phyloP scores from a whole-genome alignment of 345 rosid species.

The Carallia pectinifolia region DNA sequence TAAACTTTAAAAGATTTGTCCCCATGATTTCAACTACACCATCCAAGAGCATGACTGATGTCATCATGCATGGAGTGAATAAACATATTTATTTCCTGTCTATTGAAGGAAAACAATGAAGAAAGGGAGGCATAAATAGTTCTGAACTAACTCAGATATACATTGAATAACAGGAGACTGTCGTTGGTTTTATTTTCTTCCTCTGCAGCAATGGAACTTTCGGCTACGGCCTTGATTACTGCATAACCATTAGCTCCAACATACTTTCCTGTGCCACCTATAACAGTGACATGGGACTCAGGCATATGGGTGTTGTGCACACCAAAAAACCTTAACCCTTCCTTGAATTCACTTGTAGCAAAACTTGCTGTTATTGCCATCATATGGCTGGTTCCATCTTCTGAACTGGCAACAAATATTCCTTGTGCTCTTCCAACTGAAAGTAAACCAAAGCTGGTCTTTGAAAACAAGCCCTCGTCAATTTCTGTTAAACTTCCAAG shows the following conservation, averaged over 20 bases:
- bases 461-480: slow-evolving; percentile 36
- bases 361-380: slow-evolving; percentile 50
- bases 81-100: no score
- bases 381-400: slow-evolving; percentile 45
- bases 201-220: not conserved
- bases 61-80: no score
- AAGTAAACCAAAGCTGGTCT: slow-evolving; percentile 11
- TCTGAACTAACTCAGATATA: slow-evolving; percentile 32
- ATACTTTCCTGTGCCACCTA: slow-evolving; percentile 50
- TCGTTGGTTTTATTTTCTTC: slow-evolving; percentile 3
- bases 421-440: slow-evolving; percentile 50
- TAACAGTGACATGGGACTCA: slow-evolving; percentile 54
- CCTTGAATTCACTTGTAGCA: slow-evolving; percentile 15
- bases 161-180: slow-evolving; percentile 33
- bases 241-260: slow-evolving; percentile 53
- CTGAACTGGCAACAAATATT: slow-evolving; percentile 47
- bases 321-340: slow-evolving; percentile 51
- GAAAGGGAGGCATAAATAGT: no score
- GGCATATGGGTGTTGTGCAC: slow-evolving; percentile 27
- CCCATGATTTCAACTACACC: no score
- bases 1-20: no score
- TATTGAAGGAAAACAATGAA: no score
- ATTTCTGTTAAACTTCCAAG: slow-evolving; percentile 34
- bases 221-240: slow-evolving; percentile 29
- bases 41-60: no score